Evolutionary conservation across 495 filamentous ascomycete genomes (phyloP).

Genomic region (Xylaria intraflava): DNA sequence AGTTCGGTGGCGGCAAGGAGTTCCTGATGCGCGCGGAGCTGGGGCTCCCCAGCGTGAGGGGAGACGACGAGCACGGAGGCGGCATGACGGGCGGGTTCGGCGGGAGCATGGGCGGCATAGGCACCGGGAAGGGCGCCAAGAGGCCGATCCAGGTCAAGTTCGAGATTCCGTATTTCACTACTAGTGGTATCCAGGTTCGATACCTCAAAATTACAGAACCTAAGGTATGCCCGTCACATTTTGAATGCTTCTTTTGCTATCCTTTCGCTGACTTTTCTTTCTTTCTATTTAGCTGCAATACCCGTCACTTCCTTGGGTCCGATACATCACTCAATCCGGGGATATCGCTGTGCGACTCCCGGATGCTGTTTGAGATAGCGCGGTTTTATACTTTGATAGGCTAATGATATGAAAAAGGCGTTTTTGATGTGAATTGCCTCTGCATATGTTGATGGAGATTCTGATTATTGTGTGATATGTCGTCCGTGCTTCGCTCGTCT

Average conservation of each 20-base stretch:
- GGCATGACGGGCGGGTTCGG: conserved; percentile 96
- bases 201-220: conserved; percentile 99
- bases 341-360: conserved; percentile 91
- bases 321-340: conserved; percentile 95
- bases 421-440: not conserved
- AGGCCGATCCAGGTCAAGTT: conserved; percentile 98
- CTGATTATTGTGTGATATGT: not conserved
- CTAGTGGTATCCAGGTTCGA: conserved; percentile 93
- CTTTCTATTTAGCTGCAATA: conserved; percentile 69
- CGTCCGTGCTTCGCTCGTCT: not conserved
- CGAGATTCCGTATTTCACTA: conserved; percentile 99
- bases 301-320: conserved; percentile 95
- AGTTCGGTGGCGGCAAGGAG: conserved; percentile 96
- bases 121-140: conserved; percentile 73
- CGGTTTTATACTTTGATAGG: not conserved
- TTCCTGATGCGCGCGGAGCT: conserved; percentile 99
- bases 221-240: conserved; percentile 56
- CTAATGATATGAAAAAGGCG: conserved; percentile 5
- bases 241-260: not conserved
- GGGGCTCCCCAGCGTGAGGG: conserved; percentile 86
- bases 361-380: conserved; percentile 59
- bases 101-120: conserved; percentile 84
- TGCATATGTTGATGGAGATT: not conserved
- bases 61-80: conserved; percentile 91
- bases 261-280: conserved; percentile 2